Conservation (phyloP, 805 yeast genomes). For the Helenozyma rhizophorensis region DNA sequence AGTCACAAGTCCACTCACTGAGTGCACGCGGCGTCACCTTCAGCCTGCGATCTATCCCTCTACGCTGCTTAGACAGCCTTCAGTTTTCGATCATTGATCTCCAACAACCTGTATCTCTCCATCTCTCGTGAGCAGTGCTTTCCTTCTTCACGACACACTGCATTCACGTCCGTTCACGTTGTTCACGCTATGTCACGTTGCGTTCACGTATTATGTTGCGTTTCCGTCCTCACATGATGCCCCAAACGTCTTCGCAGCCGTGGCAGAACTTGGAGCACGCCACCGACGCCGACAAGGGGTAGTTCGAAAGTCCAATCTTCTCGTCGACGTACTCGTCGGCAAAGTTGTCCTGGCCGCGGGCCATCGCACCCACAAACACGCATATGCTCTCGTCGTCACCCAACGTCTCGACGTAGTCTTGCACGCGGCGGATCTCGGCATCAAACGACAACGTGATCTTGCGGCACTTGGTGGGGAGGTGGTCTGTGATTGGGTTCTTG, state of each 20-base stretch:
- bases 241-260: constrained; percentile 99
- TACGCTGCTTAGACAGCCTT: too few species aligned
- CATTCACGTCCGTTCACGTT: too few species aligned
- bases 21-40: too few species aligned
- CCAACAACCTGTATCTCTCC: too few species aligned
- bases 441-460: constrained; percentile 90
- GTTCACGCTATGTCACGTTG: too few species aligned
- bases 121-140: too few species aligned
- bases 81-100: too few species aligned
- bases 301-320: constrained; percentile 91
- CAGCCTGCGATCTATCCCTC: too few species aligned
- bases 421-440: constrained; percentile 82
- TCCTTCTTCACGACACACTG: too few species aligned
- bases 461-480: constrained; percentile 92
- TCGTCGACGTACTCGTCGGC: constrained; percentile 98
- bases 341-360: constrained; percentile 94
- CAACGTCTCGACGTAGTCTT: constrained; percentile 76
- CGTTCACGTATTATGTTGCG: too few species aligned
- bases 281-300: constrained; percentile 94
- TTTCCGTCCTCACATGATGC: too few species aligned
- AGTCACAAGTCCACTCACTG: too few species aligned
- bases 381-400: constrained; percentile 91
- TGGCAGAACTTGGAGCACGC: constrained; percentile 98
- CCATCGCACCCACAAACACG: constrained; percentile 99
- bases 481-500: constrained; percentile 96